phyloP scores from a whole-genome alignment of 164 flowering plant species.

The Pachysandra terminalis region DNA sequence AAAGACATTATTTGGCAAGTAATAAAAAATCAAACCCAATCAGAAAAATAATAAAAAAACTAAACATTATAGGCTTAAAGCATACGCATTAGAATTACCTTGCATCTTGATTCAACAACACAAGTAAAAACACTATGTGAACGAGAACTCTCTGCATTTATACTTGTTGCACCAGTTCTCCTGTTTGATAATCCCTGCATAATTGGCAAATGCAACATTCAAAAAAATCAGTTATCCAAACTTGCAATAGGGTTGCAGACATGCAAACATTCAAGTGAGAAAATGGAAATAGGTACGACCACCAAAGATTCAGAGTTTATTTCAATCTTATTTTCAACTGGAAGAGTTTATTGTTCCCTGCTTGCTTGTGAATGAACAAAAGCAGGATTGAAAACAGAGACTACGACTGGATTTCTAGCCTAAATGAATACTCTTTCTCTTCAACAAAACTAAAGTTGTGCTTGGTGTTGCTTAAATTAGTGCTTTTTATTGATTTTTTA shows the following conservation, averaged over 20 bases:
- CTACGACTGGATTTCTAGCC: too few relatives aligned
- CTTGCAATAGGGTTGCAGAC: neutral
- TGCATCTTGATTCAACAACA: constrained; percentile 87
- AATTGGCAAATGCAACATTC: constrained; percentile 9
- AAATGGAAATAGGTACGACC: too few relatives aligned
- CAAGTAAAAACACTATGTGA: constrained; percentile 99
- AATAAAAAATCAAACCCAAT: too few relatives aligned
- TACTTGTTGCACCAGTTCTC: constrained; percentile 83
- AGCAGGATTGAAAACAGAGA: too few relatives aligned
- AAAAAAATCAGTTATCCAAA: neutral
- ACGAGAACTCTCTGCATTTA: constrained; percentile 95
- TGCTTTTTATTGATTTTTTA: neutral
- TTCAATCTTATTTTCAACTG: too few relatives aligned
- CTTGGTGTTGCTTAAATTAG: neutral
- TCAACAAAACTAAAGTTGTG: too few relatives aligned
- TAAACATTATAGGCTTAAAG: neutral
- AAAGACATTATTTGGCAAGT: neutral
- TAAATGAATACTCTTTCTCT: too few relatives aligned
- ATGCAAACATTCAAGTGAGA: too few relatives aligned
- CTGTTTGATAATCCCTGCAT: constrained; percentile 85
- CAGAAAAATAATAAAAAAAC: too few relatives aligned
- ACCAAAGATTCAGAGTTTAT: too few relatives aligned
- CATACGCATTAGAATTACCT: constrained; percentile 41
- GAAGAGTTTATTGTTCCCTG: too few relatives aligned
- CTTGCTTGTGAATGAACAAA: too few relatives aligned